Base-by-base conservation (phyloP, 352 stramenopile species). In the Phytophthora litchii region DNA sequence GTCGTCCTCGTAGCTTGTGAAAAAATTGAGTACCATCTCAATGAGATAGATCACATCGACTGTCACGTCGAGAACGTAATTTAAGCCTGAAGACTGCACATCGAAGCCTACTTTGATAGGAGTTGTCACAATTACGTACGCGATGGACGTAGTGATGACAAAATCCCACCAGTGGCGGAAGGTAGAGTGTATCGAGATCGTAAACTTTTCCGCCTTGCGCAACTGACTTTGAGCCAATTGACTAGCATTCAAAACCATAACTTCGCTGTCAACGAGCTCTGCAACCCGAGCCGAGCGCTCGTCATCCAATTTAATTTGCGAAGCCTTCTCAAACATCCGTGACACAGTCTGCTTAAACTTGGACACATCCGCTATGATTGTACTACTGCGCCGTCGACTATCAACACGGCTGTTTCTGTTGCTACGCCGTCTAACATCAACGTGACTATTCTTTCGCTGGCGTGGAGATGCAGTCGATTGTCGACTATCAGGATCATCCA, bases 111-210 rank as follows among this genome's bases (percentile, higher is more conserved):
- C 75, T 44, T 86, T 83, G 9, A 88, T 65, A 9, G 80, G 76
- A 1, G 65, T 82, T n/a, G 52, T 67, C 13, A 88, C 56, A 31
- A 88, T 77, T 50, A 88, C 70, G 35, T 88, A 85, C 13, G 72
- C 62, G 6, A 76, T 81, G 11, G 70, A 78, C 11, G 80, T 46
- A 0, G 77, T 76, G 25, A 88, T 74, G 11, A 83, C 23, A 16
- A 89, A 71, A 54, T 88, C 77, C 76, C 75, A 88, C 80, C 77
- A 88, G 27, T 73, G 68, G 0, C 78, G 76, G 17, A 86, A 89
- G 3, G 56, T 70, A 1, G 80, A 89, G 59, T 88, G 73, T 19
- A 85, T 57, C 20, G 80, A 88, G 17, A 88, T 86, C 9, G 75
- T 86, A 36, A 86, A 71, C 13, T 66, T 68, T 36, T 85, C 45